Percentiles rank a stretch among this genome's conserved stretches.
phyloP scores from a whole-genome alignment of 768 basidiomycete genomes.

The Rhizopogon vulgaris region DNA sequence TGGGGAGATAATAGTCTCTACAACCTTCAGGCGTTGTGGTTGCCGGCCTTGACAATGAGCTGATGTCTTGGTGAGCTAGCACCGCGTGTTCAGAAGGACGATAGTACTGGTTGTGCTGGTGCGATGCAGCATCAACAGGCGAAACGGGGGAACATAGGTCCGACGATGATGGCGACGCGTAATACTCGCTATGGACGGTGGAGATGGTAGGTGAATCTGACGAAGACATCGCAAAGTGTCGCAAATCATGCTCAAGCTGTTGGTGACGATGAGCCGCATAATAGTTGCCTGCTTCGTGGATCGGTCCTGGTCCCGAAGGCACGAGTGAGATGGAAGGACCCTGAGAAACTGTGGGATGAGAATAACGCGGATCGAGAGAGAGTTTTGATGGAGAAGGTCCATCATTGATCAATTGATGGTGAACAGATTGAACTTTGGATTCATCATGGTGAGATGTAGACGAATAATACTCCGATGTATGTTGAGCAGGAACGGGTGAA shows the following conservation, averaged over 20 bases:
- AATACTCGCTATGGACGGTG: constrained; percentile 21
- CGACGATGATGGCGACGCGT: constrained; percentile 18
- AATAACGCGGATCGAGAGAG: not conserved
- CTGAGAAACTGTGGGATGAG: not conserved
- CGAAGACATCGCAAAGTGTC: constrained; percentile 15
- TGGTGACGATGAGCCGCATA: not conserved
- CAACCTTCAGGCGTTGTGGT: constrained; percentile 7
- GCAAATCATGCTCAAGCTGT: constrained; percentile 25
- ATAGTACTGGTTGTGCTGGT: constrained; percentile 21
- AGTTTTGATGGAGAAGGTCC: not conserved
- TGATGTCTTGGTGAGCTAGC: constrained; percentile 9
- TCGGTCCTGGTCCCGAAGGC: not conserved
- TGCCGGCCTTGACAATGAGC: constrained; percentile 13
- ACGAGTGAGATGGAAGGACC: not conserved
- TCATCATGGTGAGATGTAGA: constrained; percentile 11
- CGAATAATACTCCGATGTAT: constrained; percentile 31
- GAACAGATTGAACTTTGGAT: too few species aligned
- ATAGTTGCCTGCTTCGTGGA: not conserved
- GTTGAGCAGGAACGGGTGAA: constrained; percentile 19
- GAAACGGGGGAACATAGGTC: constrained; percentile 20
- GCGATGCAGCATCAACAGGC: constrained; percentile 17
- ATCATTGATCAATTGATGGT: constrained; percentile 1
- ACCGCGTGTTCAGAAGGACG: constrained; percentile 15
- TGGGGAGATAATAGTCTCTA: not conserved
- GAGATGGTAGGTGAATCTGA: constrained; percentile 26